Evolutionary conservation across 1,139 yeast genomes (phyloP).

Genomic region (Yamadazyma dushanensis): DNA sequence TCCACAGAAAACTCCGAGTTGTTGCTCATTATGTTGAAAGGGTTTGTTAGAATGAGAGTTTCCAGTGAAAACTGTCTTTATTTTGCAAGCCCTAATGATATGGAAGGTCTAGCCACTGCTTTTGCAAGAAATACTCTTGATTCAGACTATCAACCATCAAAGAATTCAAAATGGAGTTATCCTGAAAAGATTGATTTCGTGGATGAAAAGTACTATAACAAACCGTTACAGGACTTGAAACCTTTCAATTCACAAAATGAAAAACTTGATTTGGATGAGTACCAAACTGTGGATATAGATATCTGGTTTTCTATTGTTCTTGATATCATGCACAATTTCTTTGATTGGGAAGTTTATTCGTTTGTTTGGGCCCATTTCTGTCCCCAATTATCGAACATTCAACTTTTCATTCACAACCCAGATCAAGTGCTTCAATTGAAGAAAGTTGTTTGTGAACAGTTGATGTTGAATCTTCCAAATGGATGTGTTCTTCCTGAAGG

Average conservation of each 20-base stretch:
- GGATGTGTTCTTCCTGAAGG: slow-evolving; percentile 43
- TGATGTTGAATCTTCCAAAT: slow-evolving; percentile 51
- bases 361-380: slow-evolving; percentile 69
- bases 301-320: slow-evolving; percentile 55
- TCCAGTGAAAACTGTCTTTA: slow-evolving; percentile 48
- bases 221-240: slow-evolving; percentile 24
- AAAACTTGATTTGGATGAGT: slow-evolving; percentile 14
- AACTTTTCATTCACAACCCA: slow-evolving; percentile 48
- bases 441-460: slow-evolving; percentile 58
- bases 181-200: slow-evolving; percentile 58
- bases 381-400: slow-evolving; percentile 66
- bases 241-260: slow-evolving; percentile 16
- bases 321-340: slow-evolving; percentile 52
- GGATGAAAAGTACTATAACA: slow-evolving; percentile 40
- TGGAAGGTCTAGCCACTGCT: slow-evolving; percentile 65
- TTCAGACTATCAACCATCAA: slow-evolving; percentile 18
- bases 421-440: slow-evolving; percentile 49
- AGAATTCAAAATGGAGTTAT: slow-evolving; percentile 49
- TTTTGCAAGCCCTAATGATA: slow-evolving; percentile 57
- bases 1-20: slow-evolving; percentile 27
- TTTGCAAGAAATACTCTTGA: slow-evolving; percentile 49
- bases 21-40: slow-evolving; percentile 51
- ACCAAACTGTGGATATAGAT: slow-evolving; percentile 36
- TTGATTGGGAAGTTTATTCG: slow-evolving; percentile 72
- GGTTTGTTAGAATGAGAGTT: slow-evolving; percentile 56